Evolutionary conservation across 345 rosid species (phyloP), one percentile per base, ranked within the genome.

Genomic region (Salix suchowensis): DNA sequence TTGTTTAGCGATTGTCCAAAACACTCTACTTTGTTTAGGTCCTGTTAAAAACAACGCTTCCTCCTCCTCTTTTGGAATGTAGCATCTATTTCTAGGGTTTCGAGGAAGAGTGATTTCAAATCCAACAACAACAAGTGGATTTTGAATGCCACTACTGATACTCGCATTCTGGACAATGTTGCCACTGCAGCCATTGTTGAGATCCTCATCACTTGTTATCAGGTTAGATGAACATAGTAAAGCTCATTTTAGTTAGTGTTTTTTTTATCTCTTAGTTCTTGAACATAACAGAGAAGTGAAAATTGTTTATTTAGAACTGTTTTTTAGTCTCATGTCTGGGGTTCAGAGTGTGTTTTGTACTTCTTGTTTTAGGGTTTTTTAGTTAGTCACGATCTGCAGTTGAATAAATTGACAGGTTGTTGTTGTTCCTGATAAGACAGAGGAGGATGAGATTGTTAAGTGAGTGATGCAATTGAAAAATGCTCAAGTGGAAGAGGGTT

Each of bases 361-460:
- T 54, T 21, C 28, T n/a, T 24, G 13, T 19, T 12, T 30, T 54
- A 14, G 52, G 6, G 15, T 36, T 12, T 14, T 75, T 68, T 54
- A 21, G 24, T 11, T 18, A 61, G 19, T 76, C 39, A 48, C 58
- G 24, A 24, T 44, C 48, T 71, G 66, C 26, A 76, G 74, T 65
- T 37, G 72, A 55, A 64, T 72, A 7, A 61, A 60, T 74, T 72
- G 79, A 84, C 89, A 94, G 98, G 87, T 96, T 65, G 70, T 93
- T 74, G 98, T 97, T 46, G 85, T 83, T 74, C 84, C 90, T 76
- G 89, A 82, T 76, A 79, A 87, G 81, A 91, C 96, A 13, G 99
- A 96, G 85, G 93, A 93, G 81, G 99, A 96, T 81, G 98, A 89
- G 86, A 89, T 96, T 9, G 98, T 93, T 8, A 96, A 93, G 83